Percentiles rank a stretch among this genome's conserved stretches.
These are phyloP conservation scores for Heterobasidion irregulare DNA, from an alignment of 1,284 basidiomycete genomes.

Conservation along the genomic window DNA sequence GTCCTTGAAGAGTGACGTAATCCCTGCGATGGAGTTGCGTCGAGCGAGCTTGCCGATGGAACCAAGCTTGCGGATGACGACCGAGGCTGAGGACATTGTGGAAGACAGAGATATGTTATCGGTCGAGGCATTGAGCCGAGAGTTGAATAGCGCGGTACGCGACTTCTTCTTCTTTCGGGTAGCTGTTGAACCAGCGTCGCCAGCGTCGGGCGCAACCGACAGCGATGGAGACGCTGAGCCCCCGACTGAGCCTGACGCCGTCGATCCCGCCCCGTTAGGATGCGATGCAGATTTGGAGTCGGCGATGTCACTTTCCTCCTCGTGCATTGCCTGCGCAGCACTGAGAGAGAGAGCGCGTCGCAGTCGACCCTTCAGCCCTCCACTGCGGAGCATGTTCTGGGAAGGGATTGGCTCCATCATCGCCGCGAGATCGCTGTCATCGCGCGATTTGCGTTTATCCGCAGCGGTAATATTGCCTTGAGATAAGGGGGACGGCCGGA, in stretches of 20 bases:
- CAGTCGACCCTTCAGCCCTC: conserved; percentile 70
- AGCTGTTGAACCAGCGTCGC: conserved; percentile 34
- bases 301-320: conserved; percentile 36
- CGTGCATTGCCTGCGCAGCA: conserved; percentile 46
- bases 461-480: conserved; percentile 58
- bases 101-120: conserved; percentile 97
- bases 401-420: conserved; percentile 37
- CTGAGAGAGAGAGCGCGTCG: conserved; percentile 69
- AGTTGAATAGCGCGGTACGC: conserved; percentile 74
- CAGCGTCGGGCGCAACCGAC: conserved; percentile 16
- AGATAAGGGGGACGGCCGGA: conserved; percentile 70
- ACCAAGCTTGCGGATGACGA: conserved; percentile 97
- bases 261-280: not conserved
- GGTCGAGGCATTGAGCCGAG: conserved; percentile 86
- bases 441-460: conserved; percentile 70
- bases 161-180: conserved; percentile 57
- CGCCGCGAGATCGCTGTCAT: conserved; percentile 50
- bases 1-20: conserved; percentile 93
- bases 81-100: conserved; percentile 92
- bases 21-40: conserved; percentile 84
- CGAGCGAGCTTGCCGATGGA: conserved; percentile 88
- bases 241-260: not conserved
- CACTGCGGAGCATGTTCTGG: conserved; percentile 35
- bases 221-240: conserved; percentile 16
- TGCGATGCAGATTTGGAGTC: conserved; percentile 10